Base-by-base conservation (phyloP, 495 filamentous ascomycete genomes). In the Podospora fimiseda region DNA sequence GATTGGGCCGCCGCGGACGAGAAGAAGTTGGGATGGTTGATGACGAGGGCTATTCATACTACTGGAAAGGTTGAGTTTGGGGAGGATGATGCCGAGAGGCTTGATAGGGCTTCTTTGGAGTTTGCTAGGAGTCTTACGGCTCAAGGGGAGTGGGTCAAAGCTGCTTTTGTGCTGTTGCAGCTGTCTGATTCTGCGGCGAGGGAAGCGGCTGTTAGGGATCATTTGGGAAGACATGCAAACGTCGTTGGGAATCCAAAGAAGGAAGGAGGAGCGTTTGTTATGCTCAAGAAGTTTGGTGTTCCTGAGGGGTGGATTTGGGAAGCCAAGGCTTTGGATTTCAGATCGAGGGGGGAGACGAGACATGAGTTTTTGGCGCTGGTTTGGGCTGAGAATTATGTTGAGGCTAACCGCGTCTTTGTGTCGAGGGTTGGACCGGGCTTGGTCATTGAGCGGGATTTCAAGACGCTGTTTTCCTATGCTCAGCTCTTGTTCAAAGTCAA, bases 11-110 rank as follows among this genome's bases (percentile, higher is more conserved):
- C 87, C 48, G 75, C 81, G 40, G n/a, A n/a, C n/a, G n/a, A n/a
- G n/a, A n/a, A n/a, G n/a, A 80, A 92, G 14, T 71, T 97, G 7
- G 80, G 83, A 24, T 98, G 91, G 82, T 89, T 96, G 59, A 75
- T 98, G n/a, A 70, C 68, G 48, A 71, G 72, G 50, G 72, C 76
- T 19, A 69, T 85, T 21, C 70, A 77, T 3, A 75, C 79, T 1
- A 77, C 73, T 2, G 67, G 69, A 48, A 67, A 65, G 43, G 65
- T 70, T 24, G 49, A 50, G 1, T 74, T 75, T 27, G 70, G 71
- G 5, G 64, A 64, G 43, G 71, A 72, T 19, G 67, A 61, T 22
- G 58, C 60, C 4, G 77, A 77, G 23, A 78, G 81, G 63, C 77
- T 83, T 3, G 87, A 95, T 59, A 74, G 77, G 33, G 63, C 87